These are phyloP conservation scores for Fusarium sp. DNA, from an alignment of 2,329 filamentous ascomycete genomes.

Conservation along the genomic window DNA sequence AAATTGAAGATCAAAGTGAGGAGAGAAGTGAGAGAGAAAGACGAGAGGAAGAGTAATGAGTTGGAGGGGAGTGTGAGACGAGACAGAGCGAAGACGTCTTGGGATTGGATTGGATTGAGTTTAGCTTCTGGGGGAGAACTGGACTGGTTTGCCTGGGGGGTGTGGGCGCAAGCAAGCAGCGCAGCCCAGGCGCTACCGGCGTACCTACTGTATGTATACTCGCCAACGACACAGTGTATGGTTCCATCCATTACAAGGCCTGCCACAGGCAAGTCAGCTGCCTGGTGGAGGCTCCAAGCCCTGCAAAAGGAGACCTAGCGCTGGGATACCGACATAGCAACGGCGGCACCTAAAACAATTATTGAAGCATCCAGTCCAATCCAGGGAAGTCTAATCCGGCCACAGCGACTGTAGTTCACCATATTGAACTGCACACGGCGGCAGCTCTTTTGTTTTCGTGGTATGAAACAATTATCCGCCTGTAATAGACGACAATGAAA, in stretches of 20 bases:
- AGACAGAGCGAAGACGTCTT: constrained; percentile 40
- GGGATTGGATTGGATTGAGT: constrained; percentile 47
- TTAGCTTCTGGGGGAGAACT: constrained; percentile 45
- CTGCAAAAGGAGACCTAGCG: constrained; percentile 31
- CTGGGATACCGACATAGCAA: constrained; percentile 38
- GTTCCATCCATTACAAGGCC: constrained; percentile 20
- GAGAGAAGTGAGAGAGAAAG: constrained; percentile 38
- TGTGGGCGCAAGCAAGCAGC: constrained; percentile 28
- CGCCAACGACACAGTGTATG: constrained; percentile 21
- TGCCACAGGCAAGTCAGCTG: constrained; percentile 31
- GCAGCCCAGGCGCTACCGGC: constrained; percentile 24
- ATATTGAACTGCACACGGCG: constrained; percentile 28
- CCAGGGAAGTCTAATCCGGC: constrained; percentile 21
- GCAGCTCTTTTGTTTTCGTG: constrained; percentile 32
- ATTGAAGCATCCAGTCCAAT: constrained; percentile 19
- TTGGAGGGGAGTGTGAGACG: constrained; percentile 39
- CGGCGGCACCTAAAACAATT: constrained; percentile 41
- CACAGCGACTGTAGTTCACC: constrained; percentile 1
- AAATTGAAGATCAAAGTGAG: constrained; percentile 44
- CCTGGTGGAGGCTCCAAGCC: constrained; percentile 29
- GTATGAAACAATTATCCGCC: constrained; percentile 26
- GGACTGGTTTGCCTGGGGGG: constrained; percentile 19
- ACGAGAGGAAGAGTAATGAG: constrained; percentile 39
- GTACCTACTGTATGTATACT: constrained; percentile 25
- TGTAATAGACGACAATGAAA: constrained; percentile 22